Evolutionary conservation across 768 basidiomycete genomes (phyloP).

Genomic region (Leccinum broughii): DNA sequence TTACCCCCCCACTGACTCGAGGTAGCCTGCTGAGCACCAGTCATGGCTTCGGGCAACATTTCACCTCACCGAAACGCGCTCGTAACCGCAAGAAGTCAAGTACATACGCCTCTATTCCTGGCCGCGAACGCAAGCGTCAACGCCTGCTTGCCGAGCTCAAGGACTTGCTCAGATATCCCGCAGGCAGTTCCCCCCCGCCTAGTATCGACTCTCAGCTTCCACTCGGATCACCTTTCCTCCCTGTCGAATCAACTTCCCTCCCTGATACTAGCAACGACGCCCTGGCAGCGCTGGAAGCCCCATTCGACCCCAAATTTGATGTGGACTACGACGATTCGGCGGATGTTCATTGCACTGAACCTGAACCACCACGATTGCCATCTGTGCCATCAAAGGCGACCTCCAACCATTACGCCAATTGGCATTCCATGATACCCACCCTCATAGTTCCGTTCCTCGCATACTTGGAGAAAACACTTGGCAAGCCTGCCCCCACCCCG

Average conservation of each 20-base stretch:
- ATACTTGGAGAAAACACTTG: background rate
- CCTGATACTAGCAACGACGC: background rate
- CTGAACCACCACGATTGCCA: background rate
- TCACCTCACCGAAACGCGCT: background rate
- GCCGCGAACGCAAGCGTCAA: background rate
- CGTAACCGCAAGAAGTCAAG: background rate
- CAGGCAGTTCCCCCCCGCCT: no score
- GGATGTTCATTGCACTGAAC: background rate
- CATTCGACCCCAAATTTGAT: background rate
- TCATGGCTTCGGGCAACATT: background rate
- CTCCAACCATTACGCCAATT: background rate
- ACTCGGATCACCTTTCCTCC: background rate
- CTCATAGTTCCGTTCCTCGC: background rate
- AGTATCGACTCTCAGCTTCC: background rate
- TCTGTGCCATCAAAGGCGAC: background rate
- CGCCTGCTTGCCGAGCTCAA: background rate
- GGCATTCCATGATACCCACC: background rate
- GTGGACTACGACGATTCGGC: background rate
- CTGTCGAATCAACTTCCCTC: background rate
- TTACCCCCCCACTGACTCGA: no score
- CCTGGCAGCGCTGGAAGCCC: background rate
- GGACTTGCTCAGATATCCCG: background rate
- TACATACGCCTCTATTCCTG: background rate
- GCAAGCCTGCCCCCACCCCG: background rate
- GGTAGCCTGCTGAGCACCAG: background rate